Base-by-base conservation (phyloP, 225 moss, liverwort and hornwort species). In the Thuidium tamariscinum region DNA sequence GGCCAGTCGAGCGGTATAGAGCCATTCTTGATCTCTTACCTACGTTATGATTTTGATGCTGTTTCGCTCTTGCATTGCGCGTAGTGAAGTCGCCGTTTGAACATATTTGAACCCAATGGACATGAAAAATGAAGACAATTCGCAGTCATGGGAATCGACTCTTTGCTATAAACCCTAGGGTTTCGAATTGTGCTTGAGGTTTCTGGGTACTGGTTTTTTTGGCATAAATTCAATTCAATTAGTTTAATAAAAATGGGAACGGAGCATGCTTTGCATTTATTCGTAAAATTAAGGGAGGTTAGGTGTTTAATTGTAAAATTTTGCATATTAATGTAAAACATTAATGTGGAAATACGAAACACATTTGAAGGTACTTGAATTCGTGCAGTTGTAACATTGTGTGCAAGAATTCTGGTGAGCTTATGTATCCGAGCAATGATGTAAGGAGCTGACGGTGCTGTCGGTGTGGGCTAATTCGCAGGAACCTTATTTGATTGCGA, bases 401-500 rank as follows among this genome's bases (percentile, higher is more conserved):
- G 51, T 72, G 62, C 18, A 20, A 63, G 51, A 74, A 52, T 83
- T 57, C 49, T 71, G 60, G 66, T 55, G 63, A 62, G n/a, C 69
- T 51, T 21, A 30, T 67, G 66, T 44, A 77, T 44, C 64, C 44
- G 36, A 36, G 23, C 36, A n/a, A 34, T 80, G 29, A 9, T 39
- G 46, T 51, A 25, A 30, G 79, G 44, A 74, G 79, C 54, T 89
- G 55, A 82, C 85, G 64, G 70, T 77, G 68, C 69, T 64, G 77
- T 79, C 27, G 48, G 63, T 83, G 62, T 83, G 83, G 39, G 29
- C 57, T 83, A 15, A 56, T 72, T 85, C 18, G 21, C 90, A 93
- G 93, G 93, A 94, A 61, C 92, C 93, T 70, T 94, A 90, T 82
- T 89, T 94, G 84, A 94, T 92, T 89, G 91, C 98, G 41, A 99